Evolutionary conservation across 495 filamentous ascomycete species (phyloP), one percentile per base, ranked within the genome.

Genomic region (Hypomontagnella submonticulosa): DNA sequence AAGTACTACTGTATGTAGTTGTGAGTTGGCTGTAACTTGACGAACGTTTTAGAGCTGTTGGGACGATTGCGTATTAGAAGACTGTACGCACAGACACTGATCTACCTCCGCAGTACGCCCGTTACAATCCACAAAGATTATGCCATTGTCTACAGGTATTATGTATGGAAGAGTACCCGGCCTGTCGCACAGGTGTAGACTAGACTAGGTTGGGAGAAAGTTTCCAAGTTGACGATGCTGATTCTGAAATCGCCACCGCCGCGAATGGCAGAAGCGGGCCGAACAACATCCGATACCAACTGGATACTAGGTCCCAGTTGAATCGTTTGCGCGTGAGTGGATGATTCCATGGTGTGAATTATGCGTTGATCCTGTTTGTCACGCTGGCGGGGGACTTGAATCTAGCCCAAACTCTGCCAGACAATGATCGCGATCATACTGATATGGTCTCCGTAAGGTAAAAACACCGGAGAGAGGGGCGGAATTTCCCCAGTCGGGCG

Each of bases 41-140:
- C 2, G 2, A 27, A 27, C 23, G 6, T 27, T 27, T 27, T 27
- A 27, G 23, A 27, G 23, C 23, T 27, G 3, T 43, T 47, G 12
- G 12, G 30, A 44, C 6, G 4, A 18, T 15, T 33, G 27, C 12
- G 37, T 18, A 27, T 8, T 34, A 12, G 19, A 44, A 23, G 10
- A 18, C 23, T 30, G 13, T 37, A 49, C 49, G 55, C 62, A 66
- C 62, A 66, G 62, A 66, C 55, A 34, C 42, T 50, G 55, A 60
- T 60, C 56, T 66, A 20, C 42, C 13, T 40, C 12, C 12, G 36
- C 23, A 36, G 19, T 38, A 64, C n/a, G 41, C 8, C 34, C 41
- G 48, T 59, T 54, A 58, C 49, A 60, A 37, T 37, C 16, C 32
- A 1, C 8, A 23, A 15, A 41, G n/a, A 8, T 18, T 10, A 34